Base-by-base conservation (phyloP, 2,329 filamentous ascomycete genomes). In the Neobulgaria alba region DNA sequence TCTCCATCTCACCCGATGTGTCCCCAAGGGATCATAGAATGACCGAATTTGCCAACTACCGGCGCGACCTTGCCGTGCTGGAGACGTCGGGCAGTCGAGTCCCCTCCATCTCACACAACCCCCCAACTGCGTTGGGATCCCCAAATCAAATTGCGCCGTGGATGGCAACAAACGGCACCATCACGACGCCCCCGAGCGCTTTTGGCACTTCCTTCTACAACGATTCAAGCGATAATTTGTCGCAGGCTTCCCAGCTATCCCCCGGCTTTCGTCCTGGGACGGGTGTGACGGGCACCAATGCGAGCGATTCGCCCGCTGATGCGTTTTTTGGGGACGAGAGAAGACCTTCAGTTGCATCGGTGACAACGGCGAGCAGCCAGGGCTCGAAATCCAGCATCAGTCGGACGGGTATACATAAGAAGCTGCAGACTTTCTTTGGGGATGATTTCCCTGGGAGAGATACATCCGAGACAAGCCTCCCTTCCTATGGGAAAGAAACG, bases 351-450 rank as follows among this genome's bases (percentile, higher is more conserved):
- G 75, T 87, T 37, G 88, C 88, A 29, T 95, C 89, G 62, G 79
- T 89, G 49, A 88, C 83, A 10, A 94, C 82, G 3, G 77, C 85
- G 42, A 92, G 89, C 63, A 94, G 90, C 57, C 77, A 85, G 50
- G 85, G 85, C 23, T 94, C 90, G 31, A 82, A 80, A 63, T 74
- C 75, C 43, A 85, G 82, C 60, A 68, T 79, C 47, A 80, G 77
- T 46, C 72, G 82, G 53, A 78, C 84, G 38, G 74, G 82, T 42
- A 73, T 77, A 49, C 72, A 77, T 54, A 88, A 89, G 63, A 92
- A 90, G 64, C 70, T 95, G 48, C 85, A 92, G 58, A 85, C 83
- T 31, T 90, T 95, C 60, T 94, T 95, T 64, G 89, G 90, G 34
- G 90, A 95, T 55, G 89, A 95, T 58, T 87, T 85, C 61, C 77